phyloP scores from a whole-genome alignment of 2,329 filamentous ascomycete genomes.

The Acephala macrosclerotiorum region DNA sequence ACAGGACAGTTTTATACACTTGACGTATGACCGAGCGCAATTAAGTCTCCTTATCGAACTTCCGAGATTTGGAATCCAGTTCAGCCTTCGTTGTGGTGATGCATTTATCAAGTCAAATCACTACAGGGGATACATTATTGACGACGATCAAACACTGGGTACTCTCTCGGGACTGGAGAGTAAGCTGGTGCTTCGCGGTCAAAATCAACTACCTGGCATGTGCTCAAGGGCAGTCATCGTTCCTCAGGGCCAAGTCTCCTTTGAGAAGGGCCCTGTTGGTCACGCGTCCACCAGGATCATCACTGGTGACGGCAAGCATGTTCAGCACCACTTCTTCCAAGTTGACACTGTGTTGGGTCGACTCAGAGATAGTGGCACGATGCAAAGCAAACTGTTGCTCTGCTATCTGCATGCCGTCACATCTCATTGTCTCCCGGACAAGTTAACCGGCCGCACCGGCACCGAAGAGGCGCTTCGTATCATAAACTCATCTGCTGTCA shows the following conservation, averaged over 20 bases:
- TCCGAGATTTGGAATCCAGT: conserved; percentile 56
- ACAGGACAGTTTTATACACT: conserved; percentile 44
- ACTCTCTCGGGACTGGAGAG: conserved; percentile 57
- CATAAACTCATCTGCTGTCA: conserved; percentile 54
- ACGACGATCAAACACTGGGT: conserved; percentile 53
- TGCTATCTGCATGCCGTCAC: conserved; percentile 62
- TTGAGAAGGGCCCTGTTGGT: conserved; percentile 3
- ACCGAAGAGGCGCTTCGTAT: conserved; percentile 61
- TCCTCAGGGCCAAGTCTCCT: conserved; percentile 45
- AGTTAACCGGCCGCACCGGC: conserved; percentile 51
- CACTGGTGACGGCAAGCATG: background rate
- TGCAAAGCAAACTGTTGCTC: conserved; percentile 61
- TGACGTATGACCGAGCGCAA: conserved; percentile 33
- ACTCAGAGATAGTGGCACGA: conserved; percentile 56
- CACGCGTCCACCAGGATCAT: conserved; percentile 50
- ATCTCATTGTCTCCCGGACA: conserved; percentile 51
- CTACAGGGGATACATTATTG: conserved; percentile 57
- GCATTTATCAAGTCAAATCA: conserved; percentile 52
- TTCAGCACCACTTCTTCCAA: conserved; percentile 49
- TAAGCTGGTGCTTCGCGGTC: conserved; percentile 55
- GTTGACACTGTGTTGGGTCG: conserved; percentile 58
- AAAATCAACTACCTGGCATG: background rate
- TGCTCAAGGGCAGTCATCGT: conserved; percentile 41
- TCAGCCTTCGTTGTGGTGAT: conserved; percentile 44
- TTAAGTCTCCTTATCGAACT: conserved; percentile 47